Conservation (phyloP, 2,329 filamentous ascomycete species). For the Clonostachys rhizophaga region DNA sequence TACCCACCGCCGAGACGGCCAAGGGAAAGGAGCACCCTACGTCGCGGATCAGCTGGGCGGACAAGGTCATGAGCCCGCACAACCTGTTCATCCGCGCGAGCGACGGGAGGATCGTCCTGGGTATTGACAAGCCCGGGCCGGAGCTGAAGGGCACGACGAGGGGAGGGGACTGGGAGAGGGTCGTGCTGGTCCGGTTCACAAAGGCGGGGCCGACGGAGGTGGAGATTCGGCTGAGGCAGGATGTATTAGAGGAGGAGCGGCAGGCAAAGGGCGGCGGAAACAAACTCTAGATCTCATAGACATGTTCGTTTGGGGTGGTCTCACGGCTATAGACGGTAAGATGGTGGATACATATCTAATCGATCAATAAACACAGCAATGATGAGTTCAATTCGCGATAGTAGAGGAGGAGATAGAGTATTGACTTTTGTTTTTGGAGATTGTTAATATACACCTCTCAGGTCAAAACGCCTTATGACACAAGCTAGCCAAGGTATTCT, state of each 20-base stretch:
- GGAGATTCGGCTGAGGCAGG: constrained; percentile 44
- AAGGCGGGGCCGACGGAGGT: constrained; percentile 47
- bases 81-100: constrained; percentile 35
- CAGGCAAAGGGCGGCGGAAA: constrained; percentile 12
- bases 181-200: constrained; percentile 50
- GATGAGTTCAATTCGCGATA: constrained; percentile 2
- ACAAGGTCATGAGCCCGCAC: constrained; percentile 58
- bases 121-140: constrained; percentile 51
- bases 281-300: constrained; percentile 14
- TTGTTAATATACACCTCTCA: too few relatives aligned
- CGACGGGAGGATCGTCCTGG: constrained; percentile 46
- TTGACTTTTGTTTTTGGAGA: constrained; percentile 25
- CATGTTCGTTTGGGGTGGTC: too few relatives aligned
- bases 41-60: constrained; percentile 45
- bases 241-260: constrained; percentile 42
- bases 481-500: too few relatives aligned
- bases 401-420: constrained; percentile 11
- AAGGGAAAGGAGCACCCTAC: constrained; percentile 32
- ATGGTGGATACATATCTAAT: too few relatives aligned
- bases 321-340: too few relatives aligned
- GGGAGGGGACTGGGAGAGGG: constrained; percentile 54
- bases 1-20: constrained; percentile 34
- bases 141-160: constrained; percentile 44
- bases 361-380: background rate
- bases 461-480: too few relatives aligned